phyloP scores from a whole-genome alignment of 371 early-diverging fungal genomes.

The Amoeboradix gromovi region DNA sequence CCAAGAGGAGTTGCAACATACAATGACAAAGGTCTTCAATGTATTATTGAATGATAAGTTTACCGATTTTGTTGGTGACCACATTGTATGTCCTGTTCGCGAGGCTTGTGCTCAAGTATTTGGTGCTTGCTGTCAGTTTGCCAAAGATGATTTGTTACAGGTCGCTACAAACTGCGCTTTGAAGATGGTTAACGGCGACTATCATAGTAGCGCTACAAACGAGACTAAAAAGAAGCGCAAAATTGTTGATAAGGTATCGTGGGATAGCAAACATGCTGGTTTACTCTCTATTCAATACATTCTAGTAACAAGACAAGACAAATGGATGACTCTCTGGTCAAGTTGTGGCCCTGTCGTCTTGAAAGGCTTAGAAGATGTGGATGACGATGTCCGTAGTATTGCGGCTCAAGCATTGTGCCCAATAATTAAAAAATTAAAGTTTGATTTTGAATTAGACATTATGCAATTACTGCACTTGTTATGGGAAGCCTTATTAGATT shows the following conservation, averaged over 20 bases:
- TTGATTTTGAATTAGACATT: background rate
- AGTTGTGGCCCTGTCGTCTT: background rate
- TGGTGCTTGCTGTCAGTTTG: background rate
- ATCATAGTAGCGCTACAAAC: background rate
- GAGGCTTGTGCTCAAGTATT: background rate
- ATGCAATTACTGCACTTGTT: background rate
- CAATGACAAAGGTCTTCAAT: background rate
- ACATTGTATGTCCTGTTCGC: background rate
- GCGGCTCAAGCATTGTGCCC: background rate
- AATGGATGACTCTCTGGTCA: background rate
- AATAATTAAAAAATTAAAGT: background rate
- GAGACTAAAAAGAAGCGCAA: background rate
- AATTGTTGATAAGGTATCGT: background rate
- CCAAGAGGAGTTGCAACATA: background rate
- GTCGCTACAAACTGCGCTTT: background rate
- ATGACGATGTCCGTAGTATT: background rate
- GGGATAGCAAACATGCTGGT: background rate
- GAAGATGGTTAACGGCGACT: background rate
- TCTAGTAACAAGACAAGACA: background rate
- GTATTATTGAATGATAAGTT: background rate
- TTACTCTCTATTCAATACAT: background rate
- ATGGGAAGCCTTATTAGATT: background rate
- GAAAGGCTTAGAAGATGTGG: background rate
- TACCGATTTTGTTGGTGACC: background rate
- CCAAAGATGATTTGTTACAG: background rate